Conservation (phyloP, 257 asterid genomes). For the Scutellaria barbata region DNA sequence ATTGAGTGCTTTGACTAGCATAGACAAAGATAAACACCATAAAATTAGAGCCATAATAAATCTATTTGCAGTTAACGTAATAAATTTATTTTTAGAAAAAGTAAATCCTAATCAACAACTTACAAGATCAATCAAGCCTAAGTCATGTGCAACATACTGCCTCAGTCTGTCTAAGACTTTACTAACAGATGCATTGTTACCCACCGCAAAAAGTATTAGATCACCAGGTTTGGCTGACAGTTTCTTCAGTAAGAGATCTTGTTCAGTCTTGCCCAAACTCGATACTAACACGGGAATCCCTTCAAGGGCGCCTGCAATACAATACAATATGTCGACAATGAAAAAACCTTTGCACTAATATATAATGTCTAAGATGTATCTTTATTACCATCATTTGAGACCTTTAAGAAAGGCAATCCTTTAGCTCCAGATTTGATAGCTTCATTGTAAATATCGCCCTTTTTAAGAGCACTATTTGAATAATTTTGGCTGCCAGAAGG, state of each 20-base stretch:
- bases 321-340: constrained; percentile 18
- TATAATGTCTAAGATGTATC: constrained; percentile 22
- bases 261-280: constrained; percentile 59
- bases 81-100: neutral
- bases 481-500: constrained; percentile 81
- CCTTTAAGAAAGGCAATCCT: constrained; percentile 95
- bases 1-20: constrained; percentile 80
- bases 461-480: constrained; percentile 90
- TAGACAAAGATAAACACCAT: constrained; percentile 32
- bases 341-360: constrained; percentile 2
- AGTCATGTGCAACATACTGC: constrained; percentile 65
- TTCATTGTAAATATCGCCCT: constrained; percentile 84
- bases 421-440: constrained; percentile 91
- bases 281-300: constrained; percentile 85
- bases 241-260: constrained; percentile 55
- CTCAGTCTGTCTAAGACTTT: constrained; percentile 80
- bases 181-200: constrained; percentile 70
- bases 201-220: constrained; percentile 93
- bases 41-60: neutral
- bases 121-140: constrained; percentile 84
- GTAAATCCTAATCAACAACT: constrained; percentile 36
- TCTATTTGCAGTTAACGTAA: neutral
- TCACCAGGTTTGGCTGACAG: constrained; percentile 77
- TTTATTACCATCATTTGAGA: constrained; percentile 71
- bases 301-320: constrained; percentile 71